Evolutionary conservation across 169 alveolate species (phyloP).

Genomic region (Cyclospora cayetanensis): DNA sequence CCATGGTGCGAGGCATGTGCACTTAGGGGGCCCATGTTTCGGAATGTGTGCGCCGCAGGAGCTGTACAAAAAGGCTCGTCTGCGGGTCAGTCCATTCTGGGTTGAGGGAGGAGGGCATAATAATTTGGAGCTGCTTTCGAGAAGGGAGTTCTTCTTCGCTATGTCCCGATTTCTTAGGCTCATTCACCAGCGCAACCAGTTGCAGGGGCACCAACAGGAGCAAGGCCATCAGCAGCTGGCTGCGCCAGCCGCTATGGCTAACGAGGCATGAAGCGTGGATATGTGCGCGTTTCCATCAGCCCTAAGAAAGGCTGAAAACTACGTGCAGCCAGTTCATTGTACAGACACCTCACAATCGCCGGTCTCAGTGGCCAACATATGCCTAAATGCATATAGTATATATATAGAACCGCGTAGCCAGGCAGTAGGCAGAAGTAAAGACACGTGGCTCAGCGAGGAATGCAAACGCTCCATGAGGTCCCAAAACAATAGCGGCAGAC

Average conservation of each 20-base stretch:
- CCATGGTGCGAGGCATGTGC: background rate
- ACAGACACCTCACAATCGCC: too few species aligned
- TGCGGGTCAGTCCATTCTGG: slow-evolving; percentile 66
- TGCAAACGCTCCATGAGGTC: too few species aligned
- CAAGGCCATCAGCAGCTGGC: background rate
- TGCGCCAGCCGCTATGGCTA: background rate
- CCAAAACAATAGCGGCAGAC: too few species aligned
- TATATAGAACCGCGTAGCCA: too few species aligned
- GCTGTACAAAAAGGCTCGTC: background rate
- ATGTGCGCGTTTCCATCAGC: too few species aligned
- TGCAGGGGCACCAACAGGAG: background rate
- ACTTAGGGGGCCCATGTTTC: background rate
- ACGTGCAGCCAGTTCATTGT: too few species aligned
- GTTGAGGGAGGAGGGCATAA: slow-evolving; percentile 74
- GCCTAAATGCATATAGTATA: too few species aligned
- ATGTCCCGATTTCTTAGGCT: slow-evolving; percentile 28
- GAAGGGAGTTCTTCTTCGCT: slow-evolving; percentile 7
- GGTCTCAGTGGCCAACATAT: too few species aligned
- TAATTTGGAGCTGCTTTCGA: slow-evolving; percentile 60
- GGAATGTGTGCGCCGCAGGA: slow-evolving; percentile 65
- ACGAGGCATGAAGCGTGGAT: background rate
- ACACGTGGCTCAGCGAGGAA: too few species aligned
- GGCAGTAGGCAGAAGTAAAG: too few species aligned
- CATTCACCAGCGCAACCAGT: background rate
- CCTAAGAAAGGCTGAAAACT: too few species aligned